Evolutionary conservation across 208 protist species (phyloP).

Genomic region (Tritrichomonas foetus): DNA sequence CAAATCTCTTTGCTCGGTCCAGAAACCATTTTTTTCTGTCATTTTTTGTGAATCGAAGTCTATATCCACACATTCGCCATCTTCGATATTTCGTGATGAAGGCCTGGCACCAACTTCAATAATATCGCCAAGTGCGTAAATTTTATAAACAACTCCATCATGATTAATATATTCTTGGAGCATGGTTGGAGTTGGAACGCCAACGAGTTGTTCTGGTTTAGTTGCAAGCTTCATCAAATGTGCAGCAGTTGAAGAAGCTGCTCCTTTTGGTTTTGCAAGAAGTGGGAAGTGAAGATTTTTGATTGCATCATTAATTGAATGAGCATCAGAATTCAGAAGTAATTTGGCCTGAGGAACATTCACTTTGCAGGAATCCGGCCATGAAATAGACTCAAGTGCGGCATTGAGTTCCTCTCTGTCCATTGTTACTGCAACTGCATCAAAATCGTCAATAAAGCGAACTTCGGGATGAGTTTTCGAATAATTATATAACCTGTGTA

Average conservation of each 20-base stretch:
- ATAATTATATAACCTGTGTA: background rate
- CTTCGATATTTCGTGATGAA: constrained; percentile 12
- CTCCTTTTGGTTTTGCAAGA: constrained; percentile 17
- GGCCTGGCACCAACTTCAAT: background rate
- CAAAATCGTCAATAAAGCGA: background rate
- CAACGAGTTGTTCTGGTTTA: background rate
- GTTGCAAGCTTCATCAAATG: background rate
- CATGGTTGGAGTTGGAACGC: background rate
- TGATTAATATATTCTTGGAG: constrained; percentile 25
- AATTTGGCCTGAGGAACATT: background rate
- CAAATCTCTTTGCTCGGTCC: too few species aligned
- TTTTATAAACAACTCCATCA: background rate
- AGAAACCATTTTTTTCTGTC: background rate
- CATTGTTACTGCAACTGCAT: background rate
- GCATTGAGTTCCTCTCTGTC: background rate
- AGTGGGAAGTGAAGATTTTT: background rate
- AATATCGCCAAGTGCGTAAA: background rate
- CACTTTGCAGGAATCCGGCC: background rate
- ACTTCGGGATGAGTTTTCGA: background rate
- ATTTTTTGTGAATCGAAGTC: background rate
- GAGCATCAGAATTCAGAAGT: background rate
- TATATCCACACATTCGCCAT: background rate
- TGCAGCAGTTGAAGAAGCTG: background rate
- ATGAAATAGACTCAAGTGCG: background rate
- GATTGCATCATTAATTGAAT: background rate